Conservation (phyloP, 208 protist species). For the Acanthamoeba pearcei region DNA sequence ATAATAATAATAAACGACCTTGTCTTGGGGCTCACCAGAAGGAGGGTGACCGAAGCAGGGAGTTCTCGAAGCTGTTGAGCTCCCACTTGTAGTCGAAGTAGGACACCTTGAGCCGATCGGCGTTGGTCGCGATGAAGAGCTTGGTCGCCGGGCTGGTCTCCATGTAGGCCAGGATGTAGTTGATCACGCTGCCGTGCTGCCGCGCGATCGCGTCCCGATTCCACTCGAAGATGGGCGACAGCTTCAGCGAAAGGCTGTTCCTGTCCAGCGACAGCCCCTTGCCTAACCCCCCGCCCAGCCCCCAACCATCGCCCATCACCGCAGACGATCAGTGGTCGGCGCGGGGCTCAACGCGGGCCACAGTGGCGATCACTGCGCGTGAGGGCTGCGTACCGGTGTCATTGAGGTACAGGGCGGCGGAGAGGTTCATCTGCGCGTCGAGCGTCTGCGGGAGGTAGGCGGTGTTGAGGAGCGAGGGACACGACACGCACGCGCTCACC, state of each 20-base stretch:
- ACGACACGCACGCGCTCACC: slow-evolving; percentile 34
- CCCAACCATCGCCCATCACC: no score
- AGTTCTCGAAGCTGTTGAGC: slow-evolving; percentile 42
- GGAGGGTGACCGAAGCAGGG: background rate
- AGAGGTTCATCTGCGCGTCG: slow-evolving; percentile 5
- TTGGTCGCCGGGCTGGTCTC: background rate
- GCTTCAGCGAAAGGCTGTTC: background rate
- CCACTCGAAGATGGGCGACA: slow-evolving; percentile 27
- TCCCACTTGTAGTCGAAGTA: slow-evolving; percentile 46
- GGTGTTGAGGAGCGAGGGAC: background rate
- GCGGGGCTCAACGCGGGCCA: no score
- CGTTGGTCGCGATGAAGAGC: background rate
- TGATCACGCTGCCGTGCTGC: slow-evolving; percentile 7
- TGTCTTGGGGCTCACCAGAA: background rate
- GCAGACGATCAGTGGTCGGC: no score
- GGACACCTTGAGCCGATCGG: background rate
- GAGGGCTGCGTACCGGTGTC: background rate
- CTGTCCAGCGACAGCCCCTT: background rate
- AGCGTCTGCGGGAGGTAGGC: background rate
- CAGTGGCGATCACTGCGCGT: no score
- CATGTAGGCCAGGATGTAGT: background rate
- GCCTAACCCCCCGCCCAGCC: no score
- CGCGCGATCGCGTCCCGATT: background rate
- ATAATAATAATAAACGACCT: no score
- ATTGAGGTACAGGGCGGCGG: background rate